phyloP scores from a whole-genome alignment of 345 rosid species.

The Psidium guajava region DNA sequence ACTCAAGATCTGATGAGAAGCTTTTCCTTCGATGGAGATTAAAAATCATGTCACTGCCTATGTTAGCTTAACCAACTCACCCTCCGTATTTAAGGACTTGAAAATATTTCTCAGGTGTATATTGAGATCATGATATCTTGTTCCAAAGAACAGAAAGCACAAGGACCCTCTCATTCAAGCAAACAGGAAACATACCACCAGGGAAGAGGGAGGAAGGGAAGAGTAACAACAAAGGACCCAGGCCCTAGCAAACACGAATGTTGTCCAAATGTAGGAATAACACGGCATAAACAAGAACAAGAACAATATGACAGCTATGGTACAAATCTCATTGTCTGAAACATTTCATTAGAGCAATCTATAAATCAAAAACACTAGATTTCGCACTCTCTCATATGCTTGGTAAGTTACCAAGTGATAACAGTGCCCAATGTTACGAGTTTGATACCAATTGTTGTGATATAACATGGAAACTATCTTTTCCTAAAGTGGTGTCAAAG shows the following conservation, averaged over 20 bases:
- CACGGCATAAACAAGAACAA: background rate
- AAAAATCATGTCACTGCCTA: background rate
- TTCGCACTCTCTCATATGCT: background rate
- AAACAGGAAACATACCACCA: background rate
- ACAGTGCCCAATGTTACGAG: background rate
- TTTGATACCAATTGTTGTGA: background rate
- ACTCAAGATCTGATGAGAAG: background rate
- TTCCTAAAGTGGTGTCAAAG: background rate
- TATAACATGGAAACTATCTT: background rate
- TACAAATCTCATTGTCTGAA: background rate
- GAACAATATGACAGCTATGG: background rate
- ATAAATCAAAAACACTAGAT: background rate
- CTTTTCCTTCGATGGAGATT: background rate
- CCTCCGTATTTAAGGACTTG: background rate
- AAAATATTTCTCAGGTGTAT: background rate
- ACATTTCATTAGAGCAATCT: background rate
- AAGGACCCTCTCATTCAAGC: background rate
- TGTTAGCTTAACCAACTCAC: background rate
- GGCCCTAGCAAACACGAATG: background rate
- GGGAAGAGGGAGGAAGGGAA: background rate
- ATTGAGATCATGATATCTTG: background rate
- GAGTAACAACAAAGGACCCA: background rate
- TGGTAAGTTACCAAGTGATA: background rate
- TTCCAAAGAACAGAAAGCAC: background rate
- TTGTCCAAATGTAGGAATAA: background rate